Percentiles rank a stretch among this genome's conserved stretches.
These are phyloP conservation scores for Penicillium sp. DNA, from an alignment of 2,329 filamentous ascomycete species.

Conservation along the genomic window DNA sequence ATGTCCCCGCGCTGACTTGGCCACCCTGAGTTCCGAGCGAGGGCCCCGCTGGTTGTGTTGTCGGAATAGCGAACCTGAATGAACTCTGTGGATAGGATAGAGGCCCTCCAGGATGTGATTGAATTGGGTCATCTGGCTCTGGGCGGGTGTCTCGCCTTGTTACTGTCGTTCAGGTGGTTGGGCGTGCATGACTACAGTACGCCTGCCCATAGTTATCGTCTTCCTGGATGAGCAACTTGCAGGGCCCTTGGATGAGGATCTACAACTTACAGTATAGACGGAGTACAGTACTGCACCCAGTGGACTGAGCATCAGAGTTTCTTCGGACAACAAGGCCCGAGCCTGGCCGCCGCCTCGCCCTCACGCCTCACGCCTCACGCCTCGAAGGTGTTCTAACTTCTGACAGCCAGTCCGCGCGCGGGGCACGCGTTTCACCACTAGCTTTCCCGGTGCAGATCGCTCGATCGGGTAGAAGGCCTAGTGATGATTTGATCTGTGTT, in stretches of 20 bases:
- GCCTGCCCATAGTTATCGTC: background rate
- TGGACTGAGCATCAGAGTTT: background rate
- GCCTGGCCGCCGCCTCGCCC: conserved; percentile 7
- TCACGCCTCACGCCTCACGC: conserved; percentile 8
- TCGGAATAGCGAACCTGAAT: background rate
- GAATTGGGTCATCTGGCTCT: background rate
- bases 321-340: conserved; percentile 4
- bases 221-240: conserved; percentile 4
- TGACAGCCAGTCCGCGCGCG: conserved; percentile 11
- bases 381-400: background rate
- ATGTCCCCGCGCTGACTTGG: conserved; percentile 35
- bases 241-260: conserved; percentile 1
- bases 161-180: background rate
- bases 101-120: no score
- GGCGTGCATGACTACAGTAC: background rate
- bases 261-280: background rate
- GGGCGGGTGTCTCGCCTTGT: background rate
- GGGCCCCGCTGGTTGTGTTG: conserved; percentile 5
- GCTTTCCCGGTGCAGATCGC: conserved; percentile 29
- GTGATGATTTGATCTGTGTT: background rate
- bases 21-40: conserved; percentile 25
- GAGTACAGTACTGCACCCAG: no score
- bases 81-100: background rate
- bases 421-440: conserved; percentile 27
- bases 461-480: conserved; percentile 21